Conservation (phyloP, 495 filamentous ascomycete genomes). For the Echria macrotheca region DNA sequence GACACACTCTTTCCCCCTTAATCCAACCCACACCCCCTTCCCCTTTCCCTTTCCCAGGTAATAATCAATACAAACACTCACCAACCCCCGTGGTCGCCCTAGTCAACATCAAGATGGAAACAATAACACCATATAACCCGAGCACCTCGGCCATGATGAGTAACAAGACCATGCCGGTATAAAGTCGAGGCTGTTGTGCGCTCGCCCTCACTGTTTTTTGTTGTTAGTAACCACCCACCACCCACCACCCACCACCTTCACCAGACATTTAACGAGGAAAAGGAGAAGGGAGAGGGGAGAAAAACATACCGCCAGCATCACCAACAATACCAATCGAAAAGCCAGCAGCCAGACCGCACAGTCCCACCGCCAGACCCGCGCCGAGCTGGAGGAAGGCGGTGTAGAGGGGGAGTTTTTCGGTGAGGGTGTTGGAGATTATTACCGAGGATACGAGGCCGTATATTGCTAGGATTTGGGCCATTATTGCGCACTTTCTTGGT, state of each 20-base stretch:
- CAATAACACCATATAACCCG: constrained; percentile 53
- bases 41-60: background rate
- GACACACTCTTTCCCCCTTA: too few relatives aligned
- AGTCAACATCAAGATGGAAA: constrained; percentile 39
- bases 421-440: constrained; percentile 39
- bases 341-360: constrained; percentile 68
- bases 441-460: constrained; percentile 47
- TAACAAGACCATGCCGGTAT: constrained; percentile 91
- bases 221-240: too few relatives aligned
- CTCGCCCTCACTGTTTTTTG: constrained; percentile 83
- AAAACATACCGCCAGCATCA: constrained; percentile 79
- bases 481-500: constrained; percentile 54
- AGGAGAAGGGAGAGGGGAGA: too few relatives aligned
- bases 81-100: constrained; percentile 30
- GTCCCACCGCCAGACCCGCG: constrained; percentile 42
- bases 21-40: background rate
- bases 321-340: constrained; percentile 91
- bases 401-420: constrained; percentile 42
- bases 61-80: constrained; percentile 26
- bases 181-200: constrained; percentile 82
- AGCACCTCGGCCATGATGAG: constrained; percentile 91
- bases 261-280: too few relatives aligned
- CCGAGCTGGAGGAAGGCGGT: constrained; percentile 43
- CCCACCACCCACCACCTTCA: too few relatives aligned
- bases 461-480: constrained; percentile 72